Evolutionary conservation across 306 rosid genomes (phyloP).

Genomic region (Vicia faba): DNA sequence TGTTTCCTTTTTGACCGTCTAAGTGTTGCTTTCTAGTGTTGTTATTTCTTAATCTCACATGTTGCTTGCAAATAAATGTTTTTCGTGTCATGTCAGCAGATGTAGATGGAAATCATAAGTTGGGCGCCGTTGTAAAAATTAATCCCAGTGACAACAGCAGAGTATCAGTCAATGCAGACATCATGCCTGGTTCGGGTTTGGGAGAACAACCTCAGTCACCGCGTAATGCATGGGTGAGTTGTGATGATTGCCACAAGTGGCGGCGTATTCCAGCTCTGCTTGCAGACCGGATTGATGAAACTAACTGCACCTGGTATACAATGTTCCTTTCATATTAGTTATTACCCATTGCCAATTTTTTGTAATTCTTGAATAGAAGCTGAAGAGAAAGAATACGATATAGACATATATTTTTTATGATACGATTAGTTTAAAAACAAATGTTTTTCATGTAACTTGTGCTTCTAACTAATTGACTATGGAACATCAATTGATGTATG

Average conservation of each 20-base stretch:
- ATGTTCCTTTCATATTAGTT: constrained; percentile 31
- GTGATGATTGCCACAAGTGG: constrained; percentile 97
- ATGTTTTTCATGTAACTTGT: constrained; percentile 4
- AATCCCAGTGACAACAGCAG: constrained; percentile 37
- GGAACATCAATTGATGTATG: constrained; percentile 18
- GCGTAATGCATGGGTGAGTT: constrained; percentile 89
- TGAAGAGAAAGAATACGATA: constrained; percentile 22
- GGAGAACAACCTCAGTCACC: constrained; percentile 60
- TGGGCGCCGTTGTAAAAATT: constrained; percentile 48
- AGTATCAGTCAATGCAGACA: constrained; percentile 41
- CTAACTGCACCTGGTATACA: constrained; percentile 80
- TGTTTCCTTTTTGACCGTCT: constrained; percentile 25
- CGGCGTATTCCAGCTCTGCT: constrained; percentile 87
- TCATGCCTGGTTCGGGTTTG: constrained; percentile 47
- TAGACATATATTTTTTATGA: constrained; percentile 27
- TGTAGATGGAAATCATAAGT: constrained; percentile 50
- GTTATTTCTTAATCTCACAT: constrained; percentile 28
- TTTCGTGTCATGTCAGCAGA: constrained; percentile 39
- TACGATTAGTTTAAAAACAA: constrained; percentile 21
- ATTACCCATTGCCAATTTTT: constrained; percentile 14
- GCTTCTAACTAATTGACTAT: constrained; percentile 18
- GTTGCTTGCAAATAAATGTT: constrained; percentile 22
- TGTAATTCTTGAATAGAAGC: constrained; percentile 28
- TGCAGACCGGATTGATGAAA: constrained; percentile 80
- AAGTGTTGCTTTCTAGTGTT: constrained; percentile 25